Evolutionary conservation across 1,284 basidiomycete species (phyloP).

Genomic region (Peniophora sp.): DNA sequence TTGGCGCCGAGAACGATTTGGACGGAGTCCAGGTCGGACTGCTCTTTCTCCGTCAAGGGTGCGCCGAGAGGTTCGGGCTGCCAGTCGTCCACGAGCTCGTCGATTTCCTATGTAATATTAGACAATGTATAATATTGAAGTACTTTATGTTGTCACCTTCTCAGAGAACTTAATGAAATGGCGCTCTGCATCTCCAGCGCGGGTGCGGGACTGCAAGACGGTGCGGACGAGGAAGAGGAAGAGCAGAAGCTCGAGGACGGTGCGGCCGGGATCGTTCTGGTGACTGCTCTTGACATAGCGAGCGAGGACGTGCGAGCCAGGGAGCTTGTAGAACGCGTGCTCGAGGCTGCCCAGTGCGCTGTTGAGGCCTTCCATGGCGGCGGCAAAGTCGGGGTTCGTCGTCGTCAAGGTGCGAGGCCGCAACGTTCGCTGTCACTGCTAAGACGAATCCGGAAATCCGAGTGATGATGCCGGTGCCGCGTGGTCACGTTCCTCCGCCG

Average conservation of each 20-base stretch:
- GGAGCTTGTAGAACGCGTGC: constrained; percentile 64
- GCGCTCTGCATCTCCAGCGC: constrained; percentile 79
- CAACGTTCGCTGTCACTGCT: too few relatives aligned
- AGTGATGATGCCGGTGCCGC: background rate
- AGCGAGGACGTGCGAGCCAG: constrained; percentile 84
- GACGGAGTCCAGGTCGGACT: constrained; percentile 63
- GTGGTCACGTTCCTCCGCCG: constrained; percentile 1
- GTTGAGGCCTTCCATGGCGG: constrained; percentile 25
- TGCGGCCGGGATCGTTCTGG: constrained; percentile 88
- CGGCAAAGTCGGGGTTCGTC: constrained; percentile 10
- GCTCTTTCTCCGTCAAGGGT: constrained; percentile 53
- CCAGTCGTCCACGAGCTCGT: constrained; percentile 96
- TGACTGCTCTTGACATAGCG: constrained; percentile 90
- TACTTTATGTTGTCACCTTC: constrained; percentile 46
- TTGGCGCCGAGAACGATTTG: constrained; percentile 79
- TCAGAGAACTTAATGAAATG: constrained; percentile 89
- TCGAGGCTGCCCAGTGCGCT: constrained; percentile 37
- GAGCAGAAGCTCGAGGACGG: constrained; percentile 85
- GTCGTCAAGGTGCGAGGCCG: constrained; percentile 4
- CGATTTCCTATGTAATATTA: constrained; percentile 69
- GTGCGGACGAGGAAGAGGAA: constrained; percentile 87
- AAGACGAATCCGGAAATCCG: constrained; percentile 4
- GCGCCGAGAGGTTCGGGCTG: constrained; percentile 78
- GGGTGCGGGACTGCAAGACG: constrained; percentile 81
- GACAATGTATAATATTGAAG: too few relatives aligned